These are phyloP conservation scores for Clitocybe nebularis DNA, from an alignment of 1,284 basidiomycete genomes.

Conservation along the genomic window DNA sequence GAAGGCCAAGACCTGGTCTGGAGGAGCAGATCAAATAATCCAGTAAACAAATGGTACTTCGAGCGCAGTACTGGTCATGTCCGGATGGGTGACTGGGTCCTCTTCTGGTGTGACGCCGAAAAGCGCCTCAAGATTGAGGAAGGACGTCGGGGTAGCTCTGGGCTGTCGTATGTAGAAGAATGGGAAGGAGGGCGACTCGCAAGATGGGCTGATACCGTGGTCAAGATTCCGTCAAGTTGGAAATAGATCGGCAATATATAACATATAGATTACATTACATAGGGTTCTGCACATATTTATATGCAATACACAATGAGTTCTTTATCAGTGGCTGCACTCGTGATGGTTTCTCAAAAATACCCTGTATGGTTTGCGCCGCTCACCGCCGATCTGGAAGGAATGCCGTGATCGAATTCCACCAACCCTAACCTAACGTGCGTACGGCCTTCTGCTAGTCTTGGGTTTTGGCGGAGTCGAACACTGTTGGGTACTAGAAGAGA, in stretches of 20 bases:
- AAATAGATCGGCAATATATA: too few relatives aligned
- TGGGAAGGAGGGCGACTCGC: constrained; percentile 79
- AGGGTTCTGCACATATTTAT: constrained; percentile 5
- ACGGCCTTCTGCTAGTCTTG: too few relatives aligned
- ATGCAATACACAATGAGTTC: too few relatives aligned
- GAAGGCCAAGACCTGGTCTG: constrained; percentile 94
- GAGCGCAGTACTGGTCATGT: constrained; percentile 93
- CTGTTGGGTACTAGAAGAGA: constrained; percentile 13
- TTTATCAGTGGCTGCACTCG: too few relatives aligned
- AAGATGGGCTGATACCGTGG: constrained; percentile 72
- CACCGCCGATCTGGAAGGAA: too few relatives aligned
- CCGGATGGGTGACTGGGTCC: constrained; percentile 78
- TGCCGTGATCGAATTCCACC: too few relatives aligned
- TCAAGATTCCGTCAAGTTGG: constrained; percentile 83
- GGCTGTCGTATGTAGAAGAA: constrained; percentile 72
- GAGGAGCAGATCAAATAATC: constrained; percentile 90
- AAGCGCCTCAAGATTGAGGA: constrained; percentile 68
- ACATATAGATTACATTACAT: too few relatives aligned
- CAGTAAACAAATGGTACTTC: constrained; percentile 99
- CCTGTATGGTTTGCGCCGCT: too few relatives aligned
- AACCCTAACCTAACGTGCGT: too few relatives aligned
- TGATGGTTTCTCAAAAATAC: too few relatives aligned
- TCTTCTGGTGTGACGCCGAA: constrained; percentile 99
- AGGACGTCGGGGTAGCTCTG: constrained; percentile 53
- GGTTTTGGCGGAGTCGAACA: constrained; percentile 9